Evolutionary conservation across 129 eudicot species (phyloP).

Genomic region (Saposhnikovia divaricata): DNA sequence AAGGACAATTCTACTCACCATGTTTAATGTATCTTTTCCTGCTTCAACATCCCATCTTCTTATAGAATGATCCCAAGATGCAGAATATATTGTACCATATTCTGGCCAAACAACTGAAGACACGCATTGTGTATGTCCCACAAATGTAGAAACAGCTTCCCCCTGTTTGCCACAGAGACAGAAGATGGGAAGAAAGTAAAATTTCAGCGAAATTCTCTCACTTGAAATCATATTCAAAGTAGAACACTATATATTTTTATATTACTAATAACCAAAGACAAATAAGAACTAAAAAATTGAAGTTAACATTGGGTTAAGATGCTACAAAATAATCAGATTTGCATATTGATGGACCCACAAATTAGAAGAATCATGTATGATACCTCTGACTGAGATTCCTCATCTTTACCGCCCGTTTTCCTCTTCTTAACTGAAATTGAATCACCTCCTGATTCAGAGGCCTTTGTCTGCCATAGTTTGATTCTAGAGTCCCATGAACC

Average conservation of each 20-base stretch:
- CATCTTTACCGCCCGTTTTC: constrained; percentile 44
- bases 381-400: constrained; percentile 80
- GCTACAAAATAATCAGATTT: constrained; percentile 5
- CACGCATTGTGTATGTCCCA: constrained; percentile 88
- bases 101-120: constrained; percentile 91
- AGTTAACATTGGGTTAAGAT: background rate
- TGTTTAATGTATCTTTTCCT: constrained; percentile 62
- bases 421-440: constrained; percentile 70
- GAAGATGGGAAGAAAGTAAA: background rate
- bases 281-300: background rate
- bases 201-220: background rate
- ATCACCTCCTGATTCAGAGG: constrained; percentile 41
- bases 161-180: constrained; percentile 31
- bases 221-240: background rate
- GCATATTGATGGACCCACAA: background rate
- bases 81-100: constrained; percentile 67
- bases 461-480: constrained; percentile 68
- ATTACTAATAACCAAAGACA: background rate
- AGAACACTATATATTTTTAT: background rate
- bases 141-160: constrained; percentile 82
- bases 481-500: constrained; percentile 94
- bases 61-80: constrained; percentile 95
- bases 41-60: constrained; percentile 95
- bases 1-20: constrained; percentile 33
- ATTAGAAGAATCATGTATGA: background rate